Evolutionary conservation across 2,329 filamentous ascomycete species (phyloP), one percentile per base, ranked within the genome.

Genomic region (Cercospora brassicicola): DNA sequence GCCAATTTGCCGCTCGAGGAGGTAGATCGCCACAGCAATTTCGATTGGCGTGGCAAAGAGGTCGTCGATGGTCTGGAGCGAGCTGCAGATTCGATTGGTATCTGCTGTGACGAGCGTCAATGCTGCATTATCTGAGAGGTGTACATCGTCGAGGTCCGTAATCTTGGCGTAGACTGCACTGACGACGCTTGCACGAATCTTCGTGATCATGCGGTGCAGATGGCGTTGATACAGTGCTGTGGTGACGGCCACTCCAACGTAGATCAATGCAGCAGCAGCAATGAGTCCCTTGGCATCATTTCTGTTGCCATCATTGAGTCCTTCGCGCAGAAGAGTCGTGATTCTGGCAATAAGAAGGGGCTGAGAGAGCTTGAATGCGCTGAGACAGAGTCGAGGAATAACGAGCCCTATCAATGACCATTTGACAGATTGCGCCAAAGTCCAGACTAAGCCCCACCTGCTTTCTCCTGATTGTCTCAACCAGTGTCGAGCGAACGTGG

Each of bases 1-100:
- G 10, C 71, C 71, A 10, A 73, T 67, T 20, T 72, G 70, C 11
- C 65, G 65, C 31, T 69, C 42, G 11, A 73, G 56, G 5, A 74
- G 60, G 33, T 64, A 71, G 15, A 72, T 71, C 2, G 73, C 71
- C 4, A 73, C 51, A 4, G 61, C 73, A 18, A 74, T 69, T 33
- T 74, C 71, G 6, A 74, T 57, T 3, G 72, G 73, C n/a, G 72
- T 68, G 11, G 71, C 70, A 53, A 69, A 71, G 18, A 72, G 64
- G 7, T 72, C 60, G 39, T 73, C 68, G 11, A 70, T 62, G 3
- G 64, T 45, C n/a, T 69, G 61, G 36, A 71, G 63, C 3, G 65
- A 68, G 33, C 39, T 59, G n/a, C 62, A 64, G 11, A 74, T 63
- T 39, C 70, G 64, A 11, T 69, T 67, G 13, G 72, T 65, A 20